Conservation (phyloP, 2,329 filamentous ascomycete species). For the Trichoderma koningii region DNA sequence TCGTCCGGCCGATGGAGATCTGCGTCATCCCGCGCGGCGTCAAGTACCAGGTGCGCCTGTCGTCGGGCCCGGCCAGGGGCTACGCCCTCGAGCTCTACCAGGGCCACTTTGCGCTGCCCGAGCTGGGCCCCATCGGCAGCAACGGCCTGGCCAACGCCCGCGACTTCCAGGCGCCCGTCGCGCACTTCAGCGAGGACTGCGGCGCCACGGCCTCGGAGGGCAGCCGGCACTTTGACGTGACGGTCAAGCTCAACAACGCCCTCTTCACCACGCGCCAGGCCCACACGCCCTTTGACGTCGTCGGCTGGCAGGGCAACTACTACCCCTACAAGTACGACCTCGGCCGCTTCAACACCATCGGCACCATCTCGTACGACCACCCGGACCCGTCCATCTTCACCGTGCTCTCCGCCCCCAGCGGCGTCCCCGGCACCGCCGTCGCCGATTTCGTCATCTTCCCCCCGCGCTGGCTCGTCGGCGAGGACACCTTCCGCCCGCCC, state of each 20-base stretch:
- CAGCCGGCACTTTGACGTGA: conserved; percentile 49
- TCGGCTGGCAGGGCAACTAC: conserved; percentile 80
- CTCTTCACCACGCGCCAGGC: conserved; percentile 66
- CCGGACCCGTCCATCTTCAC: conserved; percentile 79
- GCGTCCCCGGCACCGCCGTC: conserved; percentile 62
- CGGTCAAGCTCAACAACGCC: conserved; percentile 65
- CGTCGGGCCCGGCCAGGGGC: conserved; percentile 63
- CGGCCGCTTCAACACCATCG: conserved; percentile 73
- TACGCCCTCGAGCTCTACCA: conserved; percentile 77
- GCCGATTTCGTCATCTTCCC: conserved; percentile 76
- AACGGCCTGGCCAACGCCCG: conserved; percentile 73
- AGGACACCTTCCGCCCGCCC: conserved; percentile 71
- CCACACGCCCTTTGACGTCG: conserved; percentile 77
- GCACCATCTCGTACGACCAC: conserved; percentile 73
- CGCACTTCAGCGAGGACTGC: conserved; percentile 66
- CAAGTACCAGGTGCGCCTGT: conserved; percentile 70
- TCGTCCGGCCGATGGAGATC: conserved; percentile 78
- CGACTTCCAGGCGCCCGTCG: conserved; percentile 74
- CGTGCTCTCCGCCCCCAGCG: conserved; percentile 64
- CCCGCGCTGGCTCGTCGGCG: conserved; percentile 68
- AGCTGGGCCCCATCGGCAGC: conserved; percentile 72
- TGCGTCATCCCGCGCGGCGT: conserved; percentile 74
- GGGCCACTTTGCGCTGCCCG: conserved; percentile 70
- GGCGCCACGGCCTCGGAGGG: conserved; percentile 45
- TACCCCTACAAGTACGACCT: conserved; percentile 83